Evolutionary conservation across 208 protist genomes (phyloP).

Genomic region (Porcisia deanei): DNA sequence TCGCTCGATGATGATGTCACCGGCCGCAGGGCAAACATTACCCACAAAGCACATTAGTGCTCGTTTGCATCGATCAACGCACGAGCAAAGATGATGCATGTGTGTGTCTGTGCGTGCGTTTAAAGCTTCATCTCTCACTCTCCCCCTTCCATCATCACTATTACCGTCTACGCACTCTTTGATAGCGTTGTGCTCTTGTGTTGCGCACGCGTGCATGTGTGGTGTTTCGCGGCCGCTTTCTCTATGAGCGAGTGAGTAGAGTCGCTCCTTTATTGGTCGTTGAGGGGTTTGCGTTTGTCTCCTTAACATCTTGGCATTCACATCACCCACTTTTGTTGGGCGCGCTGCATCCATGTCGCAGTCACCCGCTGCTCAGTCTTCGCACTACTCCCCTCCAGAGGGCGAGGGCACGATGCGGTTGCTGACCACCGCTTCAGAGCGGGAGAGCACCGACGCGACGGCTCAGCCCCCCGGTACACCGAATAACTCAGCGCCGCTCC

Average conservation of each 20-base stretch:
- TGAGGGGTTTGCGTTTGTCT: too few relatives aligned
- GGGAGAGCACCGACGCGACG: not conserved
- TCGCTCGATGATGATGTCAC: not conserved
- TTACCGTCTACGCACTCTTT: not conserved
- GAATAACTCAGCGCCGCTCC: not conserved
- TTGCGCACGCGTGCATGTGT: not conserved
- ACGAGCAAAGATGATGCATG: too few relatives aligned
- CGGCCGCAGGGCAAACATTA: not conserved
- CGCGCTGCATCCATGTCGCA: not conserved
- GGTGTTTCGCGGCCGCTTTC: not conserved
- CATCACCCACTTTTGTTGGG: not conserved
- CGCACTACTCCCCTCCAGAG: not conserved
- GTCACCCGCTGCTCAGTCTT: not conserved
- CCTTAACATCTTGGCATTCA: not conserved
- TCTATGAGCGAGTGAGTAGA: not conserved
- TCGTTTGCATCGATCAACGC: not conserved
- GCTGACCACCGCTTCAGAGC: not conserved
- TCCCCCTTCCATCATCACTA: not conserved
- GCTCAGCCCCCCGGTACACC: not conserved
- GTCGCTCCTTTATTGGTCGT: not conserved
- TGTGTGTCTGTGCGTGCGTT: not conserved
- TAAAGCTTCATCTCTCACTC: not conserved
- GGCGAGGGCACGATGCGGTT: not conserved
- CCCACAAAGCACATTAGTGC: too few relatives aligned
- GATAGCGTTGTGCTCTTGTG: not conserved